Evolutionary conservation across 208 protist species (phyloP), one percentile per base, ranked within the genome.

Genomic region (Phytomonas francai): DNA sequence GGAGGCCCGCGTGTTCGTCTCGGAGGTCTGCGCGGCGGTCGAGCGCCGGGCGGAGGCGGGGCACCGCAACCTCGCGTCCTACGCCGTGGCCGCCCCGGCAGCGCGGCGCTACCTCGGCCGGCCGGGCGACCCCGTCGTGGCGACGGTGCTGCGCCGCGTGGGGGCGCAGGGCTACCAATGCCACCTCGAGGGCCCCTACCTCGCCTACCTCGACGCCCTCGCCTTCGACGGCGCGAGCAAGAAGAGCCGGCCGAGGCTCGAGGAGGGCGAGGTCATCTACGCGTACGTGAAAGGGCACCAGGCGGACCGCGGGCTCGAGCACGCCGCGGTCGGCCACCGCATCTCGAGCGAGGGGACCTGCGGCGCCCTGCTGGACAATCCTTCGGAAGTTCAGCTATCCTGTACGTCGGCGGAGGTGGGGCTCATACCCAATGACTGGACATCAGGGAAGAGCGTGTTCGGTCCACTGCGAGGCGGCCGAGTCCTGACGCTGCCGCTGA

Each of bases 181-280:
- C 61, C 84, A 88, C 72, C 85, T 82, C 25, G 86, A 78, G 11
- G 79, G 79, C 28, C 30, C 74, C 0, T 39, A 74, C 4, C 62
- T 83, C 5, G 87, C 80, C 27, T 76, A 84, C 59, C 77, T 96
- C 30, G 86, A 92, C 65, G 83, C 79, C 8, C 60, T 92, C 7
- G 79, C 77, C 62, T 96, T 96, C 60, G 90, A 96, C 58, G 90
- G 90, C 28, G 90, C 90, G 16, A 94, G 85, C 3, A 93, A 93
- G 68, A 69, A 79, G 9, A 93, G 77, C 63, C 76, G 79, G 0
- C 90, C 90, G n/a, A 79, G 87, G 0, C 69, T 93, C 5, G 59
- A 65, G 42, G 87, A 92, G 54, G 90, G 90, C 0, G 85, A 92
- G 62, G 67, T 90, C 8, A 73, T 96, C 14, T 93, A 93, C 78